Evolutionary conservation across 2,329 filamentous ascomycete species (phyloP), one percentile per base, ranked within the genome.

Genomic region (Talaromyces sp.): DNA sequence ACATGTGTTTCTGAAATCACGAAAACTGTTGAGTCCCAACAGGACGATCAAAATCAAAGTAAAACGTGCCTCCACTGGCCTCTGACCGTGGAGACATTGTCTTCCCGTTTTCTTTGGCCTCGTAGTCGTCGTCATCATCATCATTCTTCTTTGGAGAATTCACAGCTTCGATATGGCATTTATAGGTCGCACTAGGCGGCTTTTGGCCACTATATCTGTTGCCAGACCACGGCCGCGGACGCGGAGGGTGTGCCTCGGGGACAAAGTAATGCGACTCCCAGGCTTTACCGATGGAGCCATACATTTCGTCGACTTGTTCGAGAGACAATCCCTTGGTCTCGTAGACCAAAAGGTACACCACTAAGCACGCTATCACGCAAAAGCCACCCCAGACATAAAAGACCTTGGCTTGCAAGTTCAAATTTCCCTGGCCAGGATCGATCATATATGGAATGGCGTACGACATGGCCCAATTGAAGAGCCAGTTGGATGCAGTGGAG

Each of bases 321-420:
- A 96, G 84, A 0, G 85, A 87, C 12, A 93, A 83, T 16, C 90
- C 90, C 82, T 96, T 96, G 62, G 92, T 96, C 81, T 95, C 92
- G 72, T 94, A 94, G 70, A 96, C 87, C 77, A 87, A 86, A 73
- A 89, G 88, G 72, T 85, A 90, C n/a, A 78, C 74, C 57, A 79
- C 79, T 34, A 75, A 55, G 64, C 78, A 76, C 65, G 82, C 84
- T 66, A 85, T 72, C 65, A 80, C 79, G 75, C 84, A 86, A 70
- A 82, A 83, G 31, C 78, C 77, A 57, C 81, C 83, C 83, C 83
- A 85, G 71, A 85, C 80, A 74, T 85, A 86, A 75, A 86, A 85
- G 34, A 85, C 82, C 67, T 83, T 82, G 64, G 80, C 78, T 62
- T 80, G 76, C 2, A 95, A 82, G 67, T 91, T 85, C 31, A 88